phyloP scores from a whole-genome alignment of 179 eudicot species.

The Beta lomatogona region DNA sequence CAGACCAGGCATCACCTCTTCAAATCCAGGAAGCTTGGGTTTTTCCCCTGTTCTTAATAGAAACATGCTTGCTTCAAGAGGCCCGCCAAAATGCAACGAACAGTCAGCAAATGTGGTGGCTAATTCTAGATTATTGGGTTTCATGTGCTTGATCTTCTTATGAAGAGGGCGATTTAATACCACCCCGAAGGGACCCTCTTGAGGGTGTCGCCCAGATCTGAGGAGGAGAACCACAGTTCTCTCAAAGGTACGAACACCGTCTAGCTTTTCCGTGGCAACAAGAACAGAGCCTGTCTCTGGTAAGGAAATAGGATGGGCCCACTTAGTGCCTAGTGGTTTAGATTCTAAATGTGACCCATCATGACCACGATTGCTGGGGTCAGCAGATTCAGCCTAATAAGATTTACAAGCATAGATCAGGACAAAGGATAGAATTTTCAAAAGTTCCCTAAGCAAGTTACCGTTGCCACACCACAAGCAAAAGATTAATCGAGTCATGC shows the following conservation, averaged over 20 bases:
- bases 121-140: slow-evolving; percentile 66
- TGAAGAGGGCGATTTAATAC: slow-evolving; percentile 82
- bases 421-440: background rate
- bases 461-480: background rate
- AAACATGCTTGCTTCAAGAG: slow-evolving; percentile 88
- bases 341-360: slow-evolving; percentile 42
- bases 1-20: slow-evolving; percentile 81
- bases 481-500: background rate
- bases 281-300: slow-evolving; percentile 94
- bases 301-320: slow-evolving; percentile 94
- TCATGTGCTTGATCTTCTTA: slow-evolving; percentile 84
- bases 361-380: slow-evolving; percentile 34
- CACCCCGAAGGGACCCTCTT: slow-evolving; percentile 88
- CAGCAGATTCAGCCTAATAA: slow-evolving; percentile 54
- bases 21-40: slow-evolving; percentile 55
- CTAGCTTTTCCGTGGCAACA: slow-evolving; percentile 94
- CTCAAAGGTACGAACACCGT: slow-evolving; percentile 79
- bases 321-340: slow-evolving; percentile 68
- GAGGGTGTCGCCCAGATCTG: slow-evolving; percentile 73
- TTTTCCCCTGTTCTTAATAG: slow-evolving; percentile 54
- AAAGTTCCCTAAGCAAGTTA: background rate
- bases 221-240: slow-evolving; percentile 93
- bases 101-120: slow-evolving; percentile 86
- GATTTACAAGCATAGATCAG: slow-evolving; percentile 19
- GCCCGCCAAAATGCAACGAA: slow-evolving; percentile 90